Percentiles rank a stretch among this genome's conserved stretches.
Conservation (phyloP, 495 filamentous ascomycete species). For the Xylaria grammica region DNA sequence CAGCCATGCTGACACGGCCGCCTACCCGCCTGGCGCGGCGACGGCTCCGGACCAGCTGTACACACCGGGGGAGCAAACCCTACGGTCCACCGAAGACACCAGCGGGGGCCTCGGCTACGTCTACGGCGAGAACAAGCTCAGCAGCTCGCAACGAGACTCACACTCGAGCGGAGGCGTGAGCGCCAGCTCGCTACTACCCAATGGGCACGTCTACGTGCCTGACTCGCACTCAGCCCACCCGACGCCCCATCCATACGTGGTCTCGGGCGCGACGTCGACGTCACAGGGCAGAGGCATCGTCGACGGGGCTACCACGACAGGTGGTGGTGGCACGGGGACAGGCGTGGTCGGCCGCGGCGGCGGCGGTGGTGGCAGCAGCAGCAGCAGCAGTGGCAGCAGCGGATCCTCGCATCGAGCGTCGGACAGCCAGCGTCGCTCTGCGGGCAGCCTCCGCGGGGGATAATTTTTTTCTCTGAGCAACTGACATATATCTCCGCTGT, state of each 20-base stretch:
- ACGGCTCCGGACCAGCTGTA: slow-evolving; percentile 25
- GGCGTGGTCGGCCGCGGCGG: slow-evolving; percentile 4
- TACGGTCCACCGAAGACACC: slow-evolving; percentile 29
- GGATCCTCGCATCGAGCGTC: slow-evolving; percentile 32
- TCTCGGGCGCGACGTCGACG: not conserved
- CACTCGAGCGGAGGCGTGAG: slow-evolving; percentile 30
- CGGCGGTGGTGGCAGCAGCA: not conserved
- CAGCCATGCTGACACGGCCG: slow-evolving; percentile 12
- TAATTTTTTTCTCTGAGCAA: slow-evolving; percentile 8
- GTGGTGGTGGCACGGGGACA: too few species aligned
- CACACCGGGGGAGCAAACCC: slow-evolving; percentile 24
- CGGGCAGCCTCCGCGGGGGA: slow-evolving; percentile 39
- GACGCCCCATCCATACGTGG: slow-evolving; percentile 26
- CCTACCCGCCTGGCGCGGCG: slow-evolving; percentile 15
- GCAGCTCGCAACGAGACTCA: slow-evolving; percentile 15
- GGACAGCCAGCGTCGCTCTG: slow-evolving; percentile 37
- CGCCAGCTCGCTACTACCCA: slow-evolving; percentile 31
- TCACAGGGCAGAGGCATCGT: not conserved
- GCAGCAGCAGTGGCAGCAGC: slow-evolving; percentile 22
- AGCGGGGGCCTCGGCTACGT: slow-evolving; percentile 29
- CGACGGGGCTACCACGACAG: too few species aligned
- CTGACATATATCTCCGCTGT: not conserved
- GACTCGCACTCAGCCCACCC: slow-evolving; percentile 27
- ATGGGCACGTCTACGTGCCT: slow-evolving; percentile 39
- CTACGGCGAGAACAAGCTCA: slow-evolving; percentile 29